phyloP scores from a whole-genome alignment of 2,329 filamentous ascomycete species.

The Penicillium sp. region DNA sequence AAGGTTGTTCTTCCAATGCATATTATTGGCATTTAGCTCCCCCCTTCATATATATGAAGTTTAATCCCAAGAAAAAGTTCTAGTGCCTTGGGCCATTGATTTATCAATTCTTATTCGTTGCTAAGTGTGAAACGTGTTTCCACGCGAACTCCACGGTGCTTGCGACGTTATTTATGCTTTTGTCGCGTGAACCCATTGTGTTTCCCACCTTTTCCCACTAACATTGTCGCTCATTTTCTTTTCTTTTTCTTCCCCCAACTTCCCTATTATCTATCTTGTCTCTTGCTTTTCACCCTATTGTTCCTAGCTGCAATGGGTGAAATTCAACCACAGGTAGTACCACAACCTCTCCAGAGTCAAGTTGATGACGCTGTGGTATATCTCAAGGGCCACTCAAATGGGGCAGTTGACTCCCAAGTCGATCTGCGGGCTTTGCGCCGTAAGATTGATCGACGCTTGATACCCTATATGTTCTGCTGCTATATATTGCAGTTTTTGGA shows the following conservation, averaged over 20 bases:
- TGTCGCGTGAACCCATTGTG: not conserved
- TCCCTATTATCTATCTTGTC: not conserved
- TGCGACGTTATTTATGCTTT: not conserved
- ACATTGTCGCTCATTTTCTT: not conserved
- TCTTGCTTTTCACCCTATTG: not conserved
- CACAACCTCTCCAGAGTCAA: constrained; percentile 1
- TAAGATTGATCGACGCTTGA: constrained; percentile 30
- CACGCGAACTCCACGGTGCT: not conserved
- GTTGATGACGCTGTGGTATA: constrained; percentile 22
- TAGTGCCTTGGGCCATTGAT: not conserved
- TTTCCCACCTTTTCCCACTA: not conserved
- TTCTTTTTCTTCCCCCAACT: not conserved
- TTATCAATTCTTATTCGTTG: not conserved
- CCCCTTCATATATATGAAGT: not conserved
- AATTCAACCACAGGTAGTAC: constrained; percentile 6
- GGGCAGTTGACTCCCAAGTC: constrained; percentile 2
- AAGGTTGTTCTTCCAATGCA: not conserved
- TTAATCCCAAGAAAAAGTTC: not conserved
- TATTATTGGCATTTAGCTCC: not conserved
- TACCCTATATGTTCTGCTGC: constrained; percentile 32
- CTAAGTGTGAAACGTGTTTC: not conserved
- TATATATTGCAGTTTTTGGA: constrained; percentile 35
- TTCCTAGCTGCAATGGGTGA: constrained; percentile 9
- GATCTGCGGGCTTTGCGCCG: constrained; percentile 24
- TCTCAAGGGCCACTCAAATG: constrained; percentile 16